Percentiles rank a stretch among this genome's conserved stretches.
phyloP scores from a whole-genome alignment of 1,139 yeast genomes.

The Debaryomycetaceae sp. region DNA sequence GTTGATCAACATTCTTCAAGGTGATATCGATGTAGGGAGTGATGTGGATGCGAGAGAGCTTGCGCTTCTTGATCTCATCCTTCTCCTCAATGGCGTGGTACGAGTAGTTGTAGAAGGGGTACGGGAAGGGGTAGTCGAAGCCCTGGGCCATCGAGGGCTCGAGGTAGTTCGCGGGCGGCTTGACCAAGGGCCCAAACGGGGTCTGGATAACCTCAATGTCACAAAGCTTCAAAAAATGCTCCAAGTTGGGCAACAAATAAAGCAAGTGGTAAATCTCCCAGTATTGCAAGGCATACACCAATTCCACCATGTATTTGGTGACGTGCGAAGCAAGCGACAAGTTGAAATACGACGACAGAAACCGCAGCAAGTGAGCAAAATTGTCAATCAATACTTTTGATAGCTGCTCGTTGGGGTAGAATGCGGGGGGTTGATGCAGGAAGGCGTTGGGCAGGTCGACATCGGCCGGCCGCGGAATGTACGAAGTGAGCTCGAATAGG shows the following conservation, averaged over 20 bases:
- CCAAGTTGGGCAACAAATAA: conserved; percentile 29
- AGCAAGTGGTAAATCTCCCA: conserved; percentile 46
- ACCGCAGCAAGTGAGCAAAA: conserved; percentile 25
- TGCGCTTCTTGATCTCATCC: conserved; percentile 19
- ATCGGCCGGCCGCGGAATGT: conserved; percentile 19
- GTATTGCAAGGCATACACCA: conserved; percentile 36
- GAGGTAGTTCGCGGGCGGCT: conserved; percentile 39
- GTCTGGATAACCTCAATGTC: conserved; percentile 36
- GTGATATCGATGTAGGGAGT: conserved; percentile 37
- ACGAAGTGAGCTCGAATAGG: conserved; percentile 24
- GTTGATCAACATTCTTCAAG: conserved; percentile 17
- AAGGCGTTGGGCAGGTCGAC: not conserved
- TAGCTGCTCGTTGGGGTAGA: conserved; percentile 35
- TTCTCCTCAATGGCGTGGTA: conserved; percentile 36
- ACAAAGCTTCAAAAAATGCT: conserved; percentile 29
- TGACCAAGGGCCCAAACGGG: conserved; percentile 36
- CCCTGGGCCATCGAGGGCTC: conserved; percentile 37
- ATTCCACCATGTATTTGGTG: conserved; percentile 35
- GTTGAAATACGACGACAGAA: conserved; percentile 34
- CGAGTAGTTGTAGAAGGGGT: conserved; percentile 44
- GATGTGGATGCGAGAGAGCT: conserved; percentile 25
- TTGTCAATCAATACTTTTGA: conserved; percentile 40
- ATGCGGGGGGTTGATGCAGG: conserved; percentile 6
- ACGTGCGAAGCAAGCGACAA: conserved; percentile 34
- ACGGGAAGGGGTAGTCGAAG: conserved; percentile 44